phyloP scores from a whole-genome alignment of 2,329 filamentous ascomycete genomes.

The Tolypocladium tundrense region DNA sequence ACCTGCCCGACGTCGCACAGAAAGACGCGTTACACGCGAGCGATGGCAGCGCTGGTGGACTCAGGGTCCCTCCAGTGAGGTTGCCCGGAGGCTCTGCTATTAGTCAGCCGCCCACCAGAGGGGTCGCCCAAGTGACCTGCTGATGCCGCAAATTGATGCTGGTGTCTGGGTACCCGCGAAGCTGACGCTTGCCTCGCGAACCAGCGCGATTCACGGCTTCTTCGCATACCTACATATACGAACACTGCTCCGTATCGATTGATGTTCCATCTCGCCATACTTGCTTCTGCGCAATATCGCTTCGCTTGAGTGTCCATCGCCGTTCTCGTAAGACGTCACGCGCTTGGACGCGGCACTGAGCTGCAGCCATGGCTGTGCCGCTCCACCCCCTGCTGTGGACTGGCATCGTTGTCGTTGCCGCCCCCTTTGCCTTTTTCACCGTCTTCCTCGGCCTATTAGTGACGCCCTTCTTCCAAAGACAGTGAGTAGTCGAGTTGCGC shows the following conservation, averaged over 20 bases:
- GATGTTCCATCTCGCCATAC: neutral
- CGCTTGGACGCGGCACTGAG: neutral
- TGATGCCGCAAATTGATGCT: neutral
- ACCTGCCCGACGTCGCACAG: neutral
- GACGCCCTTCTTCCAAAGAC: slow-evolving; percentile 64
- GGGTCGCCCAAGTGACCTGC: neutral
- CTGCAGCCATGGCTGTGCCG: slow-evolving; percentile 15
- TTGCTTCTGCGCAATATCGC: neutral
- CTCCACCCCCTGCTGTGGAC: slow-evolving; percentile 22
- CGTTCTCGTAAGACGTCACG: neutral
- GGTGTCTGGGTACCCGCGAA: too few species aligned
- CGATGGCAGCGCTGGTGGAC: neutral
- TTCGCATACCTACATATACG: neutral
- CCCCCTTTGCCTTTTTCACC: slow-evolving; percentile 54
- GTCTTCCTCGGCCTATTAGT: slow-evolving; percentile 55
- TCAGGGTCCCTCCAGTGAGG: neutral
- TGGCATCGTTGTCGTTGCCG: slow-evolving; percentile 44
- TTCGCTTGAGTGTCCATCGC: neutral
- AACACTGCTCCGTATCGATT: neutral
- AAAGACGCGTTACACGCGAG: neutral
- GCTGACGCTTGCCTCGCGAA: neutral
- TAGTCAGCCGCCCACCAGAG: neutral
- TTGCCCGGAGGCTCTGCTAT: neutral
- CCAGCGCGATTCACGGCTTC: neutral
- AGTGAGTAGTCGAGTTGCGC: slow-evolving; percentile 44